Percentiles rank a stretch among this genome's conserved stretches.
phyloP scores from a whole-genome alignment of 139 green algal species.

The Chlorella sp. region DNA sequence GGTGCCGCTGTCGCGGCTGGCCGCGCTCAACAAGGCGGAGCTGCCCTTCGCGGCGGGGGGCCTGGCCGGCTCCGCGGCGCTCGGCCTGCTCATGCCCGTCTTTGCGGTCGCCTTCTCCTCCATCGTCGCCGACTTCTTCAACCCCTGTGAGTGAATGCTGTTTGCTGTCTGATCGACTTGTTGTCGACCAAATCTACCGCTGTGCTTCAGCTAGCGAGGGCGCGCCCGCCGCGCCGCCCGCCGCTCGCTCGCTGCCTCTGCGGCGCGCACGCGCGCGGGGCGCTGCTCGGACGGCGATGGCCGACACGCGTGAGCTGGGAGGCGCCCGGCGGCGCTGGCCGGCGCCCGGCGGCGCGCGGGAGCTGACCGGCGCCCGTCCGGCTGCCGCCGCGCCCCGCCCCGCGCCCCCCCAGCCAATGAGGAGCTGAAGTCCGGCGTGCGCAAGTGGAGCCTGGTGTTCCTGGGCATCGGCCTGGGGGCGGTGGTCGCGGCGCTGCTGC shows the following conservation, averaged over 20 bases:
- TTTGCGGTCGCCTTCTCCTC: constrained; percentile 65
- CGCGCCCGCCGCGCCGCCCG: too few species aligned
- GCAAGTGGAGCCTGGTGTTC: constrained; percentile 70
- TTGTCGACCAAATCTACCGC: too few species aligned
- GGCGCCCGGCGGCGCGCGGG: too few species aligned
- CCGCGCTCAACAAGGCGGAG: constrained; percentile 63
- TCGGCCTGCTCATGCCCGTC: constrained; percentile 67
- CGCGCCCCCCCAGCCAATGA: neutral
- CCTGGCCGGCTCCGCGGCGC: constrained; percentile 31
- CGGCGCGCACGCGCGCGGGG: too few species aligned
- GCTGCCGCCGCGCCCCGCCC: too few species aligned
- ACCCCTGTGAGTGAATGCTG: neutral
- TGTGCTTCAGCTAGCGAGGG: too few species aligned
- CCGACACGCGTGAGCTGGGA: too few species aligned
- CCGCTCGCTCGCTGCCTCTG: too few species aligned
- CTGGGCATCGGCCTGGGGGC: constrained; percentile 57
- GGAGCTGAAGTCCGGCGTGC: constrained; percentile 33
- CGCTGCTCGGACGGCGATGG: too few species aligned
- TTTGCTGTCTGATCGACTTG: too few species aligned
- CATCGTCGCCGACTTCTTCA: constrained; percentile 51
- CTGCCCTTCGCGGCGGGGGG: constrained; percentile 46
- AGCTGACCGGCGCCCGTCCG: too few species aligned
- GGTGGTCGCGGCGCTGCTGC: constrained; percentile 40
- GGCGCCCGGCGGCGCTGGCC: too few species aligned
- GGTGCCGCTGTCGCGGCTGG: constrained; percentile 52